These are phyloP conservation scores for Apiospora rasikravindrae DNA, from an alignment of 2,329 filamentous ascomycete genomes.

Conservation along the genomic window DNA sequence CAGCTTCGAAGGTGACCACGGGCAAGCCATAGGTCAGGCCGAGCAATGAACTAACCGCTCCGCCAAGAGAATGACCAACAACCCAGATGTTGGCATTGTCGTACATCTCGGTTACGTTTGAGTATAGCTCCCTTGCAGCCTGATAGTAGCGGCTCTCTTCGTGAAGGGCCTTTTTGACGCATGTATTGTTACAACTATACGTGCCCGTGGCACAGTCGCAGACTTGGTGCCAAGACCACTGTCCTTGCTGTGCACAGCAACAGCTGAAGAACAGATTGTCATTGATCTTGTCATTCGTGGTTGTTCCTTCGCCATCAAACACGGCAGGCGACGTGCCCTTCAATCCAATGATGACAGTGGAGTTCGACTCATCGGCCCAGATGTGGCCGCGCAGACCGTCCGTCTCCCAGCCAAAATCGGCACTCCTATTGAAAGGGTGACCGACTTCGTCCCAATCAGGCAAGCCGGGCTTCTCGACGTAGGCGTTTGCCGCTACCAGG, in stretches of 20 bases:
- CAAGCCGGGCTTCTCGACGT: conserved; percentile 73
- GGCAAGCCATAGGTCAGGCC: conserved; percentile 91
- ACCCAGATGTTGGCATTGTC: conserved; percentile 87
- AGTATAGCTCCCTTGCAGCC: conserved; percentile 85
- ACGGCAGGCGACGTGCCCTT: conserved; percentile 91
- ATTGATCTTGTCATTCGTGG: conserved; percentile 96
- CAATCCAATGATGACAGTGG: conserved; percentile 86
- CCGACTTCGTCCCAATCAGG: conserved; percentile 86
- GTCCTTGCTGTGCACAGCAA: conserved; percentile 93
- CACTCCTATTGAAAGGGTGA: conserved; percentile 80
- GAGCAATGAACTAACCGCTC: conserved; percentile 85
- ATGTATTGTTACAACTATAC: conserved; percentile 92
- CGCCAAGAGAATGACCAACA: conserved; percentile 89
- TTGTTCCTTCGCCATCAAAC: conserved; percentile 96
- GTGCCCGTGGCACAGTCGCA: conserved; percentile 90
- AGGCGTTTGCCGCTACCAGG: conserved; percentile 88
- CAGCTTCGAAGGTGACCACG: conserved; percentile 90
- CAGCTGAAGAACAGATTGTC: conserved; percentile 98
- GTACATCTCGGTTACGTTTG: conserved; percentile 89
- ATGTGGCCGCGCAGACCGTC: conserved; percentile 93
- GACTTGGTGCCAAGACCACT: conserved; percentile 87
- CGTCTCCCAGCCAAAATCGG: conserved; percentile 89
- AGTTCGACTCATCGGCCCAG: conserved; percentile 84
- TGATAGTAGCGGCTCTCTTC: conserved; percentile 92
- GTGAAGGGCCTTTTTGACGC: conserved; percentile 74